Conservation (phyloP, 257 asterid species). For the Salvia hispanica region DNA sequence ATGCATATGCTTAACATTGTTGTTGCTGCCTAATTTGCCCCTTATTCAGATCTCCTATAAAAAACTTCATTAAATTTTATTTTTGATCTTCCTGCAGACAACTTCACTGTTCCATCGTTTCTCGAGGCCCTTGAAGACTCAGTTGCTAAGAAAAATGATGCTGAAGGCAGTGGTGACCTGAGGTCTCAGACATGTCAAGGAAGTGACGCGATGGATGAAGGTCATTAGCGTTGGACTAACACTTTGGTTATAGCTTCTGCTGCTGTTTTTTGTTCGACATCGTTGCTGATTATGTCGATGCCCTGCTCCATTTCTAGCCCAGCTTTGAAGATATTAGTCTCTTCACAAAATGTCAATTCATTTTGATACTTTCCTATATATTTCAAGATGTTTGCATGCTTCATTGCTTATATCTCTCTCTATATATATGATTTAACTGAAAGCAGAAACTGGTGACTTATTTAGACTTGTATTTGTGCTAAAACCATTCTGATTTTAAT, state of each 20-base stretch:
- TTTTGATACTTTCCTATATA: slow-evolving; percentile 5
- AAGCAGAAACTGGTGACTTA: slow-evolving; percentile 14
- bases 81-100: slow-evolving; percentile 51
- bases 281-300: slow-evolving; percentile 28
- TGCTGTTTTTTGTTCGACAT: slow-evolving; percentile 13
- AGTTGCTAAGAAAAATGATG: slow-evolving; percentile 44
- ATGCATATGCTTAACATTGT: background rate
- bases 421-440: slow-evolving; percentile 3
- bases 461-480: background rate
- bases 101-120: slow-evolving; percentile 84
- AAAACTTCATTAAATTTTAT: background rate
- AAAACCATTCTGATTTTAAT: background rate
- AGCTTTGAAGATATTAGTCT: background rate
- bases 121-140: slow-evolving; percentile 99
- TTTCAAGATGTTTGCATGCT: background rate
- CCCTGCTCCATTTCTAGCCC: slow-evolving; percentile 19
- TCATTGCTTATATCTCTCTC: background rate
- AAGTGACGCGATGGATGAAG: slow-evolving; percentile 80
- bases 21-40: background rate
- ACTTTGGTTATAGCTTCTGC: slow-evolving; percentile 17
- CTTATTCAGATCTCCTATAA: background rate
- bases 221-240: slow-evolving; percentile 44
- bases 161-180: slow-evolving; percentile 48
- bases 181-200: slow-evolving; percentile 49
- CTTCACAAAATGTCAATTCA: slow-evolving; percentile 12